phyloP scores from a whole-genome alignment of 768 basidiomycete species.

The Mycena venus region DNA sequence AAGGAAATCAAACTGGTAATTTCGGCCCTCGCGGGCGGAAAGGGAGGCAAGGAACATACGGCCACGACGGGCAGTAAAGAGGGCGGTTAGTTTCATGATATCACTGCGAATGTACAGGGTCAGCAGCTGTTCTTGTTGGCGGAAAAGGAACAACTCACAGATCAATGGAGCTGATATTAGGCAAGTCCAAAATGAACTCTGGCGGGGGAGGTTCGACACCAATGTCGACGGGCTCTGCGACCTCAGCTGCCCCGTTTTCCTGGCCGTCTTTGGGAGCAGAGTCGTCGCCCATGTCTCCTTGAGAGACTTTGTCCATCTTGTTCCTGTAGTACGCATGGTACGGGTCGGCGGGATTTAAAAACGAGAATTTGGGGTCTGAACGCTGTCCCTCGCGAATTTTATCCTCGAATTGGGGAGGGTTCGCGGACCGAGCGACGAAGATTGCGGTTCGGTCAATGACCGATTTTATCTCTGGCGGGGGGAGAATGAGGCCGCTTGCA shows the following conservation, averaged over 20 bases:
- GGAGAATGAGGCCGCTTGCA: conserved; percentile 90
- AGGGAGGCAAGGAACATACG: conserved; percentile 87
- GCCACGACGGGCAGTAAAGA: conserved; percentile 95
- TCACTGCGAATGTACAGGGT: conserved; percentile 65
- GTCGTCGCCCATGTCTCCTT: conserved; percentile 82
- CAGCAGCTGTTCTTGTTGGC: background rate
- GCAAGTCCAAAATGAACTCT: conserved; percentile 89
- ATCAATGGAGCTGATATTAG: conserved; percentile 90
- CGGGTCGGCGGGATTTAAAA: conserved; percentile 96
- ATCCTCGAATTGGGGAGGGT: conserved; percentile 94
- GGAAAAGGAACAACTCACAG: conserved; percentile 69
- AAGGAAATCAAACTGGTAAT: conserved; percentile 98
- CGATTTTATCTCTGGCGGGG: conserved; percentile 95
- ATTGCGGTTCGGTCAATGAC: conserved; percentile 96
- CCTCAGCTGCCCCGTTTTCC: conserved; percentile 44
- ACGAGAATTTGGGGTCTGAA: conserved; percentile 97
- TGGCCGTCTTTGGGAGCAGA: conserved; percentile 60
- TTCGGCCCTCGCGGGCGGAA: conserved; percentile 90
- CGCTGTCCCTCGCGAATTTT: conserved; percentile 98
- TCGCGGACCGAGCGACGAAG: conserved; percentile 93
- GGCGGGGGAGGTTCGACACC: conserved; percentile 83
- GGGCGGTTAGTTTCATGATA: conserved; percentile 94
- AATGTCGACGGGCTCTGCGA: conserved; percentile 68
- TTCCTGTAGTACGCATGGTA: conserved; percentile 99
- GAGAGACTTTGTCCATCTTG: conserved; percentile 85